Conservation (phyloP, 2,329 filamentous ascomycete species). For the Endoconidiophora polonica region DNA sequence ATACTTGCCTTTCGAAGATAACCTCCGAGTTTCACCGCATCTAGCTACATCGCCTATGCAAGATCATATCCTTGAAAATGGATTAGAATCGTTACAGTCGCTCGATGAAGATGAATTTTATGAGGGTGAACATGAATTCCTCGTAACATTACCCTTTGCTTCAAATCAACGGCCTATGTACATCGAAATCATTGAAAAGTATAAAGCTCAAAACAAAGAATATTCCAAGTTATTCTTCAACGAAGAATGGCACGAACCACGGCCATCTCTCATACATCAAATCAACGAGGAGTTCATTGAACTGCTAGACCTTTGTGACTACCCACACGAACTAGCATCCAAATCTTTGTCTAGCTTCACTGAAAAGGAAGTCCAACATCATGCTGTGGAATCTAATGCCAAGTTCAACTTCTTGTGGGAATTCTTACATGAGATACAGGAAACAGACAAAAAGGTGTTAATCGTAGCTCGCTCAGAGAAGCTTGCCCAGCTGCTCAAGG, state of each 20-base stretch:
- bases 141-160: slow-evolving; percentile 41
- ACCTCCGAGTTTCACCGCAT: slow-evolving; percentile 6
- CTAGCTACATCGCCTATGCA: slow-evolving; percentile 10
- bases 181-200: slow-evolving; percentile 29
- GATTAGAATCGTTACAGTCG: slow-evolving; percentile 4
- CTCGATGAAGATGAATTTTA: slow-evolving; percentile 4
- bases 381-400: slow-evolving; percentile 37
- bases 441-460: slow-evolving; percentile 30
- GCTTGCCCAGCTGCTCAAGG: slow-evolving; percentile 34
- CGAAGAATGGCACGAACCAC: slow-evolving; percentile 24
- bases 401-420: slow-evolving; percentile 45
- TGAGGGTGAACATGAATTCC: slow-evolving; percentile 25
- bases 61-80: slow-evolving; percentile 2
- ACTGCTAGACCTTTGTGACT: slow-evolving; percentile 39
- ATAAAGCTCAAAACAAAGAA: slow-evolving; percentile 26
- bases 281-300: slow-evolving; percentile 35
- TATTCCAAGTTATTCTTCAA: slow-evolving; percentile 29
- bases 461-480: slow-evolving; percentile 35
- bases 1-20: slow-evolving; percentile 14
- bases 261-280: slow-evolving; percentile 24
- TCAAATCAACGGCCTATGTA: slow-evolving; percentile 36
- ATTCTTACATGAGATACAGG: slow-evolving; percentile 30
- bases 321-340: slow-evolving; percentile 35
- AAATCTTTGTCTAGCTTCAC: slow-evolving; percentile 24
- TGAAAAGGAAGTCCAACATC: slow-evolving; percentile 30